Conservation (phyloP, 208 protist genomes). For the Acanthamoeba sp. region DNA sequence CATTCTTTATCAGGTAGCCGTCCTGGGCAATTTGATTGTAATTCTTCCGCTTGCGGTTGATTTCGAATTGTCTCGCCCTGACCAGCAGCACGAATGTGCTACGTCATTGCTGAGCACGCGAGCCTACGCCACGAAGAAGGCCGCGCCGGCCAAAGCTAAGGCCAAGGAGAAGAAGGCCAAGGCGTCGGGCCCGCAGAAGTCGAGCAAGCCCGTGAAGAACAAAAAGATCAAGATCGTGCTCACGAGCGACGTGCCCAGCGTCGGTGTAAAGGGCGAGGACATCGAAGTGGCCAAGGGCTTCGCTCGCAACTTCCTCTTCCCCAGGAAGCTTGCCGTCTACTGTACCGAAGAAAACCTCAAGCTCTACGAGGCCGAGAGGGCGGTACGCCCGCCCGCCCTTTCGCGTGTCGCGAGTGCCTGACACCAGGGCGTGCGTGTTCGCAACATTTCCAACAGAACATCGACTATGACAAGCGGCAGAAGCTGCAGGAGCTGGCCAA, state of each 20-base stretch:
- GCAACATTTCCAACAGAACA: background rate
- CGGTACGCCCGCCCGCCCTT: background rate
- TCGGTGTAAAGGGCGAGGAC: slow-evolving; percentile 48
- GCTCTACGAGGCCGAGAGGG: background rate
- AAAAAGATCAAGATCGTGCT: slow-evolving; percentile 69
- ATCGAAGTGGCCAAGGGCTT: slow-evolving; percentile 47
- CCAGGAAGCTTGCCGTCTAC: slow-evolving; percentile 19
- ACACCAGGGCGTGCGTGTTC: background rate
- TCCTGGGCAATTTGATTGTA: background rate
- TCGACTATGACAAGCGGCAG: slow-evolving; percentile 11
- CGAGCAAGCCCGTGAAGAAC: background rate
- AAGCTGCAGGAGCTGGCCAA: background rate
- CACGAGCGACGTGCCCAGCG: background rate
- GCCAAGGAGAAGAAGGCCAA: background rate
- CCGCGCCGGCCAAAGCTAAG: background rate
- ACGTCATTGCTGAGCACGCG: background rate
- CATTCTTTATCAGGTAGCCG: background rate
- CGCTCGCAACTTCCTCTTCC: slow-evolving; percentile 53
- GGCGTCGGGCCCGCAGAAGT: background rate
- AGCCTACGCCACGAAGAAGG: background rate
- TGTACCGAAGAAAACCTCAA: slow-evolving; percentile 37
- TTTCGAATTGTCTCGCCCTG: too few species aligned
- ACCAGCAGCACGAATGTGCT: background rate
- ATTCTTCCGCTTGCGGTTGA: background rate
- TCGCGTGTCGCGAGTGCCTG: background rate